Percentiles rank a stretch among this genome's conserved stretches.
Evolutionary conservation across 2,329 filamentous ascomycete genomes (phyloP).

Genomic region (Cordyceps tenuipes): DNA sequence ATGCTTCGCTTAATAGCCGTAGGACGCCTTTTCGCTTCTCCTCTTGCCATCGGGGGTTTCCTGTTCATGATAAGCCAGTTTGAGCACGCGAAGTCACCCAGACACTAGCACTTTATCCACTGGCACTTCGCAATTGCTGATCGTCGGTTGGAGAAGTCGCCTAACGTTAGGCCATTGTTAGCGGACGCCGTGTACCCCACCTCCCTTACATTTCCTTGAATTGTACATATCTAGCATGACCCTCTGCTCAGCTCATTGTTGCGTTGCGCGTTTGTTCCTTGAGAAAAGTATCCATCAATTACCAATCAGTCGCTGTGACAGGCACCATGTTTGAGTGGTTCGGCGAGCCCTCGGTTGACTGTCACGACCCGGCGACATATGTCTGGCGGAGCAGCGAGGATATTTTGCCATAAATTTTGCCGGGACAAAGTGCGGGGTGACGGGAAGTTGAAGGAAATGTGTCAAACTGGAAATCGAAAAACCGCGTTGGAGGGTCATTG

Average conservation of each 20-base stretch:
- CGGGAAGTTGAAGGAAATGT: no score
- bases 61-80: not conserved
- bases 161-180: not conserved
- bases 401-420: no score
- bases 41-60: not conserved
- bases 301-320: no score
- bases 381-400: no score
- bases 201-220: not conserved
- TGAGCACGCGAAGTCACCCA: not conserved
- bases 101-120: not conserved
- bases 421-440: no score
- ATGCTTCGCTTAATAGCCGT: not conserved
- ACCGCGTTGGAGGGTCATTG: no score
- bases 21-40: not conserved
- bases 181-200: constrained; percentile 2
- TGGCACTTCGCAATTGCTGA: not conserved
- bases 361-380: no score
- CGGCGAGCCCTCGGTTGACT: no score
- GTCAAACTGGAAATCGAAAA: no score
- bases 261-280: no score
- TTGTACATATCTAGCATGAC: not conserved
- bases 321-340: no score
- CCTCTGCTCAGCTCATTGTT: not conserved
- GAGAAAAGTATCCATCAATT: no score
- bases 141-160: not conserved